Conservation (phyloP, 2,329 filamentous ascomycete species). For the Aspergillus brasiliensis region DNA sequence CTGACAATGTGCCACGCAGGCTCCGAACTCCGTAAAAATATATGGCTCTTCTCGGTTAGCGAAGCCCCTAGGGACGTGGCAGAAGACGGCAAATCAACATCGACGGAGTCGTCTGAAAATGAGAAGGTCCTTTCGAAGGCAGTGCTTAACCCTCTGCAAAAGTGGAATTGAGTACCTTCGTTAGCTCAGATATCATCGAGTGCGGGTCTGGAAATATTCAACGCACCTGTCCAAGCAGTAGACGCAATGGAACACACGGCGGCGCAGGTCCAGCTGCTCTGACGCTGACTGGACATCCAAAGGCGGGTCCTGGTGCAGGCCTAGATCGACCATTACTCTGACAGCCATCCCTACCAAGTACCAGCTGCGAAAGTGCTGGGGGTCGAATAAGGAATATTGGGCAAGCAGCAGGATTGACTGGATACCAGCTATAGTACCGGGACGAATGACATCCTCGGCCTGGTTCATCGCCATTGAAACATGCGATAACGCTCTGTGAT, state of each 20-base stretch:
- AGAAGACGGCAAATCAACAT: conserved; percentile 71
- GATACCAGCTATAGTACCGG: conserved; percentile 81
- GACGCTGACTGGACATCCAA: conserved; percentile 68
- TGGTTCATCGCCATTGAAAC: conserved; percentile 70
- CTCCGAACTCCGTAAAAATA: conserved; percentile 62
- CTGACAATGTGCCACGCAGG: conserved; percentile 78
- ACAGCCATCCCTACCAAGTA: conserved; percentile 89
- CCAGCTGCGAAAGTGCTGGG: conserved; percentile 91
- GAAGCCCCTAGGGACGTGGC: conserved; percentile 50
- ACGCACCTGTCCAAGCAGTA: conserved; percentile 82
- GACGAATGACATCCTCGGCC: conserved; percentile 79
- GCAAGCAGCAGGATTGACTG: conserved; percentile 84
- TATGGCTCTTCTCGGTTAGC: conserved; percentile 41
- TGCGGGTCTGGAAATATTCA: not conserved
- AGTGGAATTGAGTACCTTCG: not conserved
- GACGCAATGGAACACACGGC: conserved; percentile 85
- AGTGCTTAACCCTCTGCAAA: conserved; percentile 75
- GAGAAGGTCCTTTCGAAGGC: conserved; percentile 86
- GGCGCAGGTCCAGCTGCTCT: conserved; percentile 71
- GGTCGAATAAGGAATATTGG: conserved; percentile 87
- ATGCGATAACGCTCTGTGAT: conserved; percentile 62
- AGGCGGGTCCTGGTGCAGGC: conserved; percentile 88
- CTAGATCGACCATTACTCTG: conserved; percentile 83
- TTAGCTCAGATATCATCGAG: not conserved
- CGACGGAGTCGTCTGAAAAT: conserved; percentile 85